A percentile compares a stretch with the other conserved stretches of the same genome.
These are phyloP conservation scores for Fusarium brevicatenulatum DNA, from an alignment of 2,329 filamentous ascomycete species.

Conservation along the genomic window DNA sequence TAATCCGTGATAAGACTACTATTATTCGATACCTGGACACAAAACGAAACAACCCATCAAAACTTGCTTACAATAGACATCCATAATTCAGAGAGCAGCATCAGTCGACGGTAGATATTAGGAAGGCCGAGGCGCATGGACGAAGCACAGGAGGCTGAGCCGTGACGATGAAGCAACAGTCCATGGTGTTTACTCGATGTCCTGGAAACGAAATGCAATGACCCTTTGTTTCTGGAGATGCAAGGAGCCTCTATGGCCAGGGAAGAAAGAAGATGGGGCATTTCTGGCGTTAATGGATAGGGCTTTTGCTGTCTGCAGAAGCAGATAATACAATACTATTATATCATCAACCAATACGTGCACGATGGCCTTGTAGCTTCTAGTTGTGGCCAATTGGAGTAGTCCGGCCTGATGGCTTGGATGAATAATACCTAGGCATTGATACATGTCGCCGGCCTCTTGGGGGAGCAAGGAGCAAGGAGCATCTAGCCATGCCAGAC, in stretches of 20 bases:
- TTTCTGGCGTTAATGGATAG: constrained; percentile 38
- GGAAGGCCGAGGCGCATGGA: constrained; percentile 6
- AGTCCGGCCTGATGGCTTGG: neutral
- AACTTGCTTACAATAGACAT: constrained; percentile 23
- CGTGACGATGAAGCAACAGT: constrained; percentile 2
- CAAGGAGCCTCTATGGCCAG: constrained; percentile 15
- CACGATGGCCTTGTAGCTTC: neutral
- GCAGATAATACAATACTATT: constrained; percentile 33
- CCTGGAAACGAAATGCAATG: constrained; percentile 2
- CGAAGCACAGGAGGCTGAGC: constrained; percentile 6
- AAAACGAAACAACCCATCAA: constrained; percentile 15
- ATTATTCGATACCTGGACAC: constrained; percentile 25
- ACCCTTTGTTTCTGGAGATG: constrained; percentile 27
- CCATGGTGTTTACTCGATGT: constrained; percentile 1
- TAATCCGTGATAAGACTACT: constrained; percentile 7
- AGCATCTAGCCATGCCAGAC: neutral
- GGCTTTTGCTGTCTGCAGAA: constrained; percentile 28
- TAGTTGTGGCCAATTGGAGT: neutral
- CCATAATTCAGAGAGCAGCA: constrained; percentile 19
- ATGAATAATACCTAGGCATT: neutral
- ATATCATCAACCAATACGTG: neutral
- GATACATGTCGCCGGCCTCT: neutral
- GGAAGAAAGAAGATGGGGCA: constrained; percentile 29
- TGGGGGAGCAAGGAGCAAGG: too few species aligned
- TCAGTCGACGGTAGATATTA: neutral